A percentile compares a stretch with the other conserved stretches of the same genome.
Evolutionary conservation across 257 asterid species (phyloP).

Genomic region (Coffea canephora): DNA sequence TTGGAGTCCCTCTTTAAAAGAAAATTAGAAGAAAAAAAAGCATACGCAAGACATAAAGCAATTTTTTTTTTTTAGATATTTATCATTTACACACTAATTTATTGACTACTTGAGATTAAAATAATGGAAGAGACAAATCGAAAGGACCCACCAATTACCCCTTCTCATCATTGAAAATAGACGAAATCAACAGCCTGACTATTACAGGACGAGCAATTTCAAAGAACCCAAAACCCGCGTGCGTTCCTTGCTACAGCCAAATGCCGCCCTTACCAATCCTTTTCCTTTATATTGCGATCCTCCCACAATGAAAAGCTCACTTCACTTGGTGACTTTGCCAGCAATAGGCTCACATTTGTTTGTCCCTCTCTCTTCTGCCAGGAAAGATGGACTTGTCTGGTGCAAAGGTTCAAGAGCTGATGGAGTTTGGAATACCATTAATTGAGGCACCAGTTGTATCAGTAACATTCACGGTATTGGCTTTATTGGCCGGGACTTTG

Average conservation of each 20-base stretch:
- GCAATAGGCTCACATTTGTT: not conserved
- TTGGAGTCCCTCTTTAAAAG: not conserved
- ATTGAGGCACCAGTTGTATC: conserved; percentile 22
- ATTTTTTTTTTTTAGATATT: not conserved
- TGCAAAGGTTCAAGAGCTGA: conserved; percentile 10
- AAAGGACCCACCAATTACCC: conserved; percentile 9
- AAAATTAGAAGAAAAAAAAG: no score
- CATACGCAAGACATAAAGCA: not conserved
- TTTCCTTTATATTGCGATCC: not conserved
- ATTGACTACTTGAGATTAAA: not conserved
- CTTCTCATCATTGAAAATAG: conserved; percentile 3
- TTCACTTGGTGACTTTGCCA: not conserved
- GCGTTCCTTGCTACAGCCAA: no score
- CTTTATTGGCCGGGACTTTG: conserved; percentile 36
- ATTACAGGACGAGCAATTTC: not conserved
- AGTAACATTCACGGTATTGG: conserved; percentile 28
- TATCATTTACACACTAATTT: not conserved
- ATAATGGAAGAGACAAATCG: not conserved
- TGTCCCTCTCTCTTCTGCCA: not conserved
- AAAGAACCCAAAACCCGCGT: no score
- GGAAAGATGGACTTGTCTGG: conserved; percentile 40
- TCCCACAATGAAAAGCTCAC: not conserved
- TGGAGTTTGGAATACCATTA: conserved; percentile 21
- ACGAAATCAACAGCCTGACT: not conserved
- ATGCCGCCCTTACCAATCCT: no score